phyloP scores from a whole-genome alignment of 495 filamentous ascomycete species.

The Lasiosphaeria ovina region DNA sequence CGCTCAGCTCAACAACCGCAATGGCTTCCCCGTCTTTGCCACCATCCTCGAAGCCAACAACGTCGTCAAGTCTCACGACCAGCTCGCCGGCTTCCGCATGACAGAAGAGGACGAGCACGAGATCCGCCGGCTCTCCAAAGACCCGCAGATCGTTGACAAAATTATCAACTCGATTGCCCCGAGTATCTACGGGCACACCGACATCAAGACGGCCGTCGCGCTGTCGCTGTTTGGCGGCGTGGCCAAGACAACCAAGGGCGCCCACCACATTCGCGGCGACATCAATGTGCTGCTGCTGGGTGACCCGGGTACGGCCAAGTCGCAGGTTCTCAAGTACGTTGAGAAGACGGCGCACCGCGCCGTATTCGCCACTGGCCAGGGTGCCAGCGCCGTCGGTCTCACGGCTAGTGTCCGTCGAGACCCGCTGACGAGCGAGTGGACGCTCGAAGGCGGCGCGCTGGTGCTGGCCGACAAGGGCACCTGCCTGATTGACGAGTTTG shows the following conservation, averaged over 20 bases:
- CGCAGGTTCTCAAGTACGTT: conserved; percentile 95
- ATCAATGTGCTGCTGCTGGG: conserved; percentile 98
- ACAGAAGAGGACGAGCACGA: conserved; percentile 93
- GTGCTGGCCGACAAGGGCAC: conserved; percentile 94
- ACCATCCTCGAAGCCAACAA: conserved; percentile 98
- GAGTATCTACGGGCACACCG: conserved; percentile 93
- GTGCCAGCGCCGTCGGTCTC: conserved; percentile 95
- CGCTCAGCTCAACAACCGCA: conserved; percentile 96
- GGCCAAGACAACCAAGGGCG: conserved; percentile 82
- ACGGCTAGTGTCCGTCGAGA: conserved; percentile 96
- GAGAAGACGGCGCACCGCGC: conserved; percentile 97
- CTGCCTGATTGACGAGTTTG: conserved; percentile 98
- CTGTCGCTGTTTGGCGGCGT: conserved; percentile 95
- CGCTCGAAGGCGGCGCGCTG: conserved; percentile 92
- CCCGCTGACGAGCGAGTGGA: conserved; percentile 96
- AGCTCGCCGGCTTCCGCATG: conserved; percentile 93
- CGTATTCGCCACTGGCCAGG: conserved; percentile 97
- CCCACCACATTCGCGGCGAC: conserved; percentile 89
- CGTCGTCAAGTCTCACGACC: conserved; percentile 94
- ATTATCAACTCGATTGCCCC: conserved; percentile 93
- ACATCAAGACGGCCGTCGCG: conserved; percentile 97
- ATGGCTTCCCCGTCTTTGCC: conserved; percentile 98
- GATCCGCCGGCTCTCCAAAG: conserved; percentile 81
- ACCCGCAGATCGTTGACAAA: conserved; percentile 92
- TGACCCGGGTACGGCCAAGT: conserved; percentile 98